phyloP scores from a whole-genome alignment of 495 filamentous ascomycete genomes.

The Penicillium antarcticum region DNA sequence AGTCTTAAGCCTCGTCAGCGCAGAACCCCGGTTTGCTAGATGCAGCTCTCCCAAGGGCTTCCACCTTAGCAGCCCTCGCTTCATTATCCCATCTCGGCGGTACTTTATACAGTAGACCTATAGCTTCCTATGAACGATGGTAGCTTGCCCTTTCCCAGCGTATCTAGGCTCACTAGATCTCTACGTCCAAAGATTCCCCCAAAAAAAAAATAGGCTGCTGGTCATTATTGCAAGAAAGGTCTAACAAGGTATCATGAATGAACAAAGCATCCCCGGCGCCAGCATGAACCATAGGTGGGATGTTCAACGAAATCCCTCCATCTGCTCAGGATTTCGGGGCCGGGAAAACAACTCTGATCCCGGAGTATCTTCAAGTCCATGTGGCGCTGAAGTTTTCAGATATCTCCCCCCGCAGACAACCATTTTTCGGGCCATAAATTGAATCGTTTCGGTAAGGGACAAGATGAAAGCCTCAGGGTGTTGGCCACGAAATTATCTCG shows the following conservation, averaged over 20 bases:
- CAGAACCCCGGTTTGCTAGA: no score
- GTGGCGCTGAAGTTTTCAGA: neutral
- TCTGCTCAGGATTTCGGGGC: neutral
- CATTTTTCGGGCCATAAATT: neutral
- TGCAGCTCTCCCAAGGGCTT: no score
- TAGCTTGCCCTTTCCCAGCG: no score
- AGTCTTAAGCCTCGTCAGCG: no score
- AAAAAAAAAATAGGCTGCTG: constrained; percentile 1
- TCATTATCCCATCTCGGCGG: no score
- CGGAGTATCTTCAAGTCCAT: neutral
- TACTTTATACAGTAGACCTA: no score
- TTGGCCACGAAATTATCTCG: constrained; percentile 7
- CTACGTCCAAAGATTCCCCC: neutral
- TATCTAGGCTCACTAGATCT: no score
- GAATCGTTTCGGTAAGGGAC: neutral
- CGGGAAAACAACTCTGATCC: neutral
- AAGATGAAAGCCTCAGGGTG: neutral
- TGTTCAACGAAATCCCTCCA: neutral
- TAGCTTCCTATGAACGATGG: no score
- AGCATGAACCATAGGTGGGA: neutral
- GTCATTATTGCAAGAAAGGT: constrained; percentile 5
- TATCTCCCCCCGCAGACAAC: neutral
- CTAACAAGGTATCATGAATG: constrained; percentile 10
- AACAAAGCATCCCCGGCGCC: neutral
- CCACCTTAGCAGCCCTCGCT: no score